Percentiles rank a stretch among this genome's conserved stretches.
These are phyloP conservation scores for Pseudogymnoascus sp. DNA, from an alignment of 2,329 filamentous ascomycete species.

Conservation along the genomic window DNA sequence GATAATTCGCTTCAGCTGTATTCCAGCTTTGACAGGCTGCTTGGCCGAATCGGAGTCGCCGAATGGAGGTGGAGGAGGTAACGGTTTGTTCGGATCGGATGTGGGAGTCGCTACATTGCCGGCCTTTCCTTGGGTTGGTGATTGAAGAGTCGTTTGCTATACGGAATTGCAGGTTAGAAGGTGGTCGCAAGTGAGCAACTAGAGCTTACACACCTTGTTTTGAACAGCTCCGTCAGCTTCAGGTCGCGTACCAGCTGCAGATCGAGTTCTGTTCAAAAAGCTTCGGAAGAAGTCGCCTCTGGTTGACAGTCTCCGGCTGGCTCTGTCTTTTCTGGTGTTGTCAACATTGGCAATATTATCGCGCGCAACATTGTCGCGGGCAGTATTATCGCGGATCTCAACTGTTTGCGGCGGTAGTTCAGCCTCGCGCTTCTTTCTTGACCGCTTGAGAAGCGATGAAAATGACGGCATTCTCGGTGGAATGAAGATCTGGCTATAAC, in stretches of 20 bases:
- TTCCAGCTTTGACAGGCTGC: conserved; percentile 25
- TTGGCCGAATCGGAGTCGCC: conserved; percentile 34
- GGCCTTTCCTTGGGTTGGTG: background rate
- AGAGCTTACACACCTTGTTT: background rate
- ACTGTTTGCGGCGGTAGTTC: background rate
- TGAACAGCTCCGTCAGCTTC: background rate
- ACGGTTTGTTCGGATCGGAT: conserved; percentile 47
- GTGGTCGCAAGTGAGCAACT: background rate
- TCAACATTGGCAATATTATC: background rate
- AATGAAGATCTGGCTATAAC: conserved; percentile 5
- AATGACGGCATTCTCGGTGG: conserved; percentile 23
- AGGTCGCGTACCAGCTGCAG: background rate
- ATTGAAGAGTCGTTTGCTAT: background rate
- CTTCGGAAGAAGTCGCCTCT: conserved; percentile 2
- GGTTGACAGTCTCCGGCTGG: background rate
- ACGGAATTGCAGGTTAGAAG: background rate
- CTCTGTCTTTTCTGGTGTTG: background rate
- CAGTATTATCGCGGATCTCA: background rate
- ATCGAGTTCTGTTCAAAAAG: background rate
- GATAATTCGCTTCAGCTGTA: conserved; percentile 53
- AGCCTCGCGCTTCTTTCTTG: conserved; percentile 17
- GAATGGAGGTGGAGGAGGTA: conserved; percentile 43
- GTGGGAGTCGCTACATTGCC: conserved; percentile 13
- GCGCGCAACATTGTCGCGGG: background rate
- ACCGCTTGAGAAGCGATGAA: conserved; percentile 22